Evolutionary conservation across 306 rosid species (phyloP).

Genomic region (Clitoria ternatea): DNA sequence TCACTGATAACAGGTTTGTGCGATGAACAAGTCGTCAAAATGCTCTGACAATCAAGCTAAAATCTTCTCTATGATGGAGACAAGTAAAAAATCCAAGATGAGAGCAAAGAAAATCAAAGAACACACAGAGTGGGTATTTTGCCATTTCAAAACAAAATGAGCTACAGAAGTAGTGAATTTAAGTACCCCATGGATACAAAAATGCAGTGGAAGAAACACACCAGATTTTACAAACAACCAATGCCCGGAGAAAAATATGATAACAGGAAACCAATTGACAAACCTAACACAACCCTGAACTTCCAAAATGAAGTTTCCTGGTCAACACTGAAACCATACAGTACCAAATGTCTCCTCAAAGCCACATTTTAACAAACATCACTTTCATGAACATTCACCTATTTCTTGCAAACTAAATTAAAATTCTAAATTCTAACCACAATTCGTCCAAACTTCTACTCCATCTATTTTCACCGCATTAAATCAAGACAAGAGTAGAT

Average conservation of each 20-base stretch:
- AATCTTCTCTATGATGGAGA: background rate
- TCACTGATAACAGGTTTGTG: background rate
- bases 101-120: background rate
- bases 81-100: background rate
- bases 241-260: background rate
- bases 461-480: background rate
- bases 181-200: background rate
- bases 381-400: background rate
- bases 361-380: background rate
- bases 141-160: background rate
- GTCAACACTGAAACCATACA: too few relatives aligned
- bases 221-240: background rate
- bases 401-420: background rate
- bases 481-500: too few relatives aligned
- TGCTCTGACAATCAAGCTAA: background rate
- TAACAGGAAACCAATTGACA: background rate
- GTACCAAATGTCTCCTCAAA: background rate
- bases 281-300: background rate
- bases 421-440: constrained; percentile 1
- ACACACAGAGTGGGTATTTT: background rate
- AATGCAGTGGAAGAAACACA: background rate
- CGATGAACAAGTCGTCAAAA: background rate
- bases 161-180: background rate
- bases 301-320: background rate
- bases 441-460: background rate